Conservation (phyloP, 1,284 basidiomycete species). For the Pterulicium gracile region DNA sequence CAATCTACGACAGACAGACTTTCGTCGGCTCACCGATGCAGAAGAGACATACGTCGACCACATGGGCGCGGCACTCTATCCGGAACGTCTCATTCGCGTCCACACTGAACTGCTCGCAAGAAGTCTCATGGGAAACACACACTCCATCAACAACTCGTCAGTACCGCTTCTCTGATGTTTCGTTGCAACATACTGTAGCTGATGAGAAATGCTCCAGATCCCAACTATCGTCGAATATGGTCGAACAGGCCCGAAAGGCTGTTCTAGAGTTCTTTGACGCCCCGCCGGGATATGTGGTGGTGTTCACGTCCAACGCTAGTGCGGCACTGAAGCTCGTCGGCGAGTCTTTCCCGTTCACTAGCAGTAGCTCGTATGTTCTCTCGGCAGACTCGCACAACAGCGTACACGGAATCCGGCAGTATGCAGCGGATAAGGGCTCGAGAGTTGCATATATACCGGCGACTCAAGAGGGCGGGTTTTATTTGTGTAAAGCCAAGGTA, state of each 20-base stretch:
- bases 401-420: constrained; percentile 72
- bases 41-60: constrained; percentile 74
- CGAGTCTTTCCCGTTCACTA: constrained; percentile 63
- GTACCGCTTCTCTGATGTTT: constrained; percentile 12
- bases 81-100: constrained; percentile 58
- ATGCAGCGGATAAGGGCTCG: constrained; percentile 44
- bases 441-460: constrained; percentile 57
- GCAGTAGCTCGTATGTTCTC: constrained; percentile 47
- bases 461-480: constrained; percentile 50
- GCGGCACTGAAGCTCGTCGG: constrained; percentile 72
- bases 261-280: constrained; percentile 68
- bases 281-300: constrained; percentile 61
- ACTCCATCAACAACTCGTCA: constrained; percentile 69
- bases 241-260: constrained; percentile 56
- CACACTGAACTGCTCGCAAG: constrained; percentile 57
- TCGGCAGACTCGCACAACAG: constrained; percentile 74
- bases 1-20: constrained; percentile 57
- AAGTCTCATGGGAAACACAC: constrained; percentile 69
- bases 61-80: constrained; percentile 71
- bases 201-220: constrained; percentile 40
- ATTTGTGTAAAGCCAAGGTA: constrained; percentile 48
- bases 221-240: constrained; percentile 50
- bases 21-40: constrained; percentile 43
- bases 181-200: background rate
- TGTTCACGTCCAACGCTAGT: constrained; percentile 76